Base-by-base conservation (phyloP, 2,329 filamentous ascomycete species). In the Xylariaceae sp. region DNA sequence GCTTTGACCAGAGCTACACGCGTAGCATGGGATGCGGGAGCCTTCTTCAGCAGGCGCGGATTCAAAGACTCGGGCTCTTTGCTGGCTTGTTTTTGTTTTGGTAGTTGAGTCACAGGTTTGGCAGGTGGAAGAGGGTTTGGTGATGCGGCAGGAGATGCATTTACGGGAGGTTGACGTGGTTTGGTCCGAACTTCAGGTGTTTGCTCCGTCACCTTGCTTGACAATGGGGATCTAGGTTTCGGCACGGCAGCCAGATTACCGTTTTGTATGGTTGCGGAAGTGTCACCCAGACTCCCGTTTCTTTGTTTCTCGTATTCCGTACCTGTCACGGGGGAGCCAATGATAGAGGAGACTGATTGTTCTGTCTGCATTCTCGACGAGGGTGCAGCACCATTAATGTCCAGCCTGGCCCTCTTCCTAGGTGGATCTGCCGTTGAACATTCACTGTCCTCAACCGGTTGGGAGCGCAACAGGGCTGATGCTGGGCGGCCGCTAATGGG, bases 41-140 rank as follows among this genome's bases (percentile, higher is more conserved):
- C 66, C 24, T 63, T 65, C 40, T 73, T 70, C 2, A 89, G 66
- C 27, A 78, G 68, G 5, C 83, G 76, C 34, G 85, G 85, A 48
- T 85, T 85, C 24, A 89, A 69, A 13, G 67, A 60, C 61, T 85
- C 79, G 11, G 61, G 45, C 38, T 64, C 64, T 31, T 60, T 60
- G 29, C 17, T 39, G 7, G 28, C 6, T 13, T 50, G 35, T 4
- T 43, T 28, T 34, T 11, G 11, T 24, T 11, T 24, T 24, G 21
- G 46, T n/a, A n/a, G 27, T 24, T 50, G 50, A 14, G 43, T 5
- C 9, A 31, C 15, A 35, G 44, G 18, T 18, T 42, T 43, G 3
- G 42, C 11, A 8, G 7, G 23, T 14, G n/a, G n/a, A n/a, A n/a
- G n/a, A 2, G 32, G 14, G 13, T 24, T 40, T 23, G 33, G 11